Evolutionary conservation across 139 green algal genomes (phyloP), one percentile per base, ranked within the genome.

Genomic region (Chlorella sorokiniana): DNA sequence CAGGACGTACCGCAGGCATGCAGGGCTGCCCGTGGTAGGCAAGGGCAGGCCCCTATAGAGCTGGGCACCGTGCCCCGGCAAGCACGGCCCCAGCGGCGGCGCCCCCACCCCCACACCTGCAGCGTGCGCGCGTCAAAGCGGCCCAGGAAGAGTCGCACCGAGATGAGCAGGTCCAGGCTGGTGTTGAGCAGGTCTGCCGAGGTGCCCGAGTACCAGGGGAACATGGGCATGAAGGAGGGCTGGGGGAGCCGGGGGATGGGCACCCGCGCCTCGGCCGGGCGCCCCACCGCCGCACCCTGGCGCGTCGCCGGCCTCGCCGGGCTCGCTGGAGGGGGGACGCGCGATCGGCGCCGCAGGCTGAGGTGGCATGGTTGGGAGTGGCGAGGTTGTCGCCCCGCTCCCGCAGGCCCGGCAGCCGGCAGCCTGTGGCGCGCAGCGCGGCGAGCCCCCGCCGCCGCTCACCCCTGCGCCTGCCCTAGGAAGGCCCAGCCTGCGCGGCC

Each of bases 71-170:
- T n/a, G n/a, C n/a, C n/a, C n/a, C n/a, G 56, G 6, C 18, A n/a
- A 29, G n/a, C 18, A 16, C 25, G 31, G 8, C 31, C n/a, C 5
- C 48, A 29, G 1, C 20, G 2, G 0, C 27, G 1, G 42, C 71
- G 3, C 37, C 37, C 54, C 25, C n/a, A 22, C 27, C 29, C 59
- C 3, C 76, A 22, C 65, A 88, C 94, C 91, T 96, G 90, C 92
- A 98, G 93, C 3, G 91, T 95, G 42, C 94, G 89, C 92, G 94
- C 94, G 90, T 98, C 94, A 73, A 96, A 98, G 63, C 94, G 86
- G 2, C 94, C 94, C 67, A 98, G 81, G 86, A 98, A 98, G 3
- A 98, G 83, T 81, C 96, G 97, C 11, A 98, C 22, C 2, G 87
- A 93, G 25, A 98, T 86, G 42, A 95, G 74, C 42, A 98, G 88